Evolutionary conservation across 345 rosid species (phyloP).

Genomic region (Microthlaspi erraticum): DNA sequence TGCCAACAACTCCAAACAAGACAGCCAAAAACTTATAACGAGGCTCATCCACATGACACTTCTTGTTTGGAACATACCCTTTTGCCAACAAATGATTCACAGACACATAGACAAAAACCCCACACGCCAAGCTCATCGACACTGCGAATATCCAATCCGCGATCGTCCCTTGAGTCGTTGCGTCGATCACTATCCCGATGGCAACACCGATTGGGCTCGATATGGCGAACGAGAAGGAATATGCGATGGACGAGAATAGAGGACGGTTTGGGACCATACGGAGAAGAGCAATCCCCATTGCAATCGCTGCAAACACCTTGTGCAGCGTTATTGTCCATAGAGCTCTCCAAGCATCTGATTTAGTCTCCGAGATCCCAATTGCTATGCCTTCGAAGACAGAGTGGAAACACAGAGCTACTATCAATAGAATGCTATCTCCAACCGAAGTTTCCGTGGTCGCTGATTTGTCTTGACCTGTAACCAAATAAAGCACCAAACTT

Average conservation of each 20-base stretch:
- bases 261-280: conserved; percentile 79
- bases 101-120: conserved; percentile 74
- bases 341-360: conserved; percentile 78
- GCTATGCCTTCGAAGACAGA: conserved; percentile 89
- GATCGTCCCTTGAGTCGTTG: conserved; percentile 70
- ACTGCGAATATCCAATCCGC: conserved; percentile 81
- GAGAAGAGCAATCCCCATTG: conserved; percentile 88
- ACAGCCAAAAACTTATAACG: conserved; percentile 61
- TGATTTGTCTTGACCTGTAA: conserved; percentile 33
- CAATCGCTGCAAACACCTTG: conserved; percentile 82
- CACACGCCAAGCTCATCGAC: conserved; percentile 82
- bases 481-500: conserved; percentile 13
- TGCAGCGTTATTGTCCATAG: conserved; percentile 73
- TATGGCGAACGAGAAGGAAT: conserved; percentile 78
- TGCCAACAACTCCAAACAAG: conserved; percentile 60
- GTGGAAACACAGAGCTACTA: conserved; percentile 84
- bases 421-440: conserved; percentile 76
- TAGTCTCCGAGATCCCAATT: conserved; percentile 66
- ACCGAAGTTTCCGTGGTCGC: conserved; percentile 47
- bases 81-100: conserved; percentile 72
- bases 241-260: conserved; percentile 53
- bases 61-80: conserved; percentile 53
- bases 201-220: conserved; percentile 80
- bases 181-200: conserved; percentile 73
- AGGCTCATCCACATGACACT: conserved; percentile 52